These are phyloP conservation scores for Triadica sebifera DNA, from an alignment of 345 rosid genomes.

Conservation along the genomic window DNA sequence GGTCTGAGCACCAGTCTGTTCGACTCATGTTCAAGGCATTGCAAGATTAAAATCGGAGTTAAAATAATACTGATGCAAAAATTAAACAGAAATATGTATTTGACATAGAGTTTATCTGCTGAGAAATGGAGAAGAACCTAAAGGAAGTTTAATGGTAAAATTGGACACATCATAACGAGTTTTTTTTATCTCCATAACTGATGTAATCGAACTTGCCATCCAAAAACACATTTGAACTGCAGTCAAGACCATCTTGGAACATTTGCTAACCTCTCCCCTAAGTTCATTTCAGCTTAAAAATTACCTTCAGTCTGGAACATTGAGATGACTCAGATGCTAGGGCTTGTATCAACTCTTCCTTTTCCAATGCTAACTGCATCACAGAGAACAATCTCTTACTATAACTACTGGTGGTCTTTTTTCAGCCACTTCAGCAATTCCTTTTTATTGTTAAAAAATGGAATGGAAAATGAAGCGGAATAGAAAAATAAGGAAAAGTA, in stretches of 20 bases:
- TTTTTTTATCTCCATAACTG: background rate
- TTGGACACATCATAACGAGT: background rate
- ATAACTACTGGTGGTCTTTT: background rate
- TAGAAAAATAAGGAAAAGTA: background rate
- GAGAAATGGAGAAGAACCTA: too few species aligned
- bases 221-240: background rate
- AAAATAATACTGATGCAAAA: background rate
- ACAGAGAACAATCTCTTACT: constrained; percentile 14
- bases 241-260: background rate
- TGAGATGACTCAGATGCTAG: constrained; percentile 70
- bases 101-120: too few species aligned
- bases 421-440: constrained; percentile 8
- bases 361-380: constrained; percentile 77
- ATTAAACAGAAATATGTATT: too few species aligned
- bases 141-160: too few species aligned
- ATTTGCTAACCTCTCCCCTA: background rate
- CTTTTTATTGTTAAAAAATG: background rate
- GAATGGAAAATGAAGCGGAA: background rate
- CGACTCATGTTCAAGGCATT: background rate
- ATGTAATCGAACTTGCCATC: background rate
- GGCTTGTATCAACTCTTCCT: constrained; percentile 77
- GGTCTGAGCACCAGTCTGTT: background rate
- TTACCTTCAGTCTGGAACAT: constrained; percentile 75
- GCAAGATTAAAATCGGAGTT: background rate
- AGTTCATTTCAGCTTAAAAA: background rate